Percentiles rank a stretch among this genome's conserved stretches.
These are phyloP conservation scores for Mycosphaerella sp. DNA, from an alignment of 2,329 filamentous ascomycete species.

Conservation along the genomic window DNA sequence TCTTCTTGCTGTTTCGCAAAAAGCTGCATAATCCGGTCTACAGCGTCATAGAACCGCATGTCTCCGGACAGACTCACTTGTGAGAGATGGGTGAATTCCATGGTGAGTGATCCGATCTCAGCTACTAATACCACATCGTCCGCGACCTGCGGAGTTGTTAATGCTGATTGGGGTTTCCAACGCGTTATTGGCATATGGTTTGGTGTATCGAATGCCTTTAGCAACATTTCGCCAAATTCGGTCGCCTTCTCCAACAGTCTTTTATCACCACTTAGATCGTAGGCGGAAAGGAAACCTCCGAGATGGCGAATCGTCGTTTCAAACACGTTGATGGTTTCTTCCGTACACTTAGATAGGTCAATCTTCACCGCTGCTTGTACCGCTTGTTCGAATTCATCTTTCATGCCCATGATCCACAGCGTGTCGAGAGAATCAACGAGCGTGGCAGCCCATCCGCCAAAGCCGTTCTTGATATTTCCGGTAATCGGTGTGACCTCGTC, in stretches of 20 bases:
- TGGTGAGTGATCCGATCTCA: slow-evolving; percentile 43
- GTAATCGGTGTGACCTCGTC: slow-evolving; percentile 45
- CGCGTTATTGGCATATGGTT: slow-evolving; percentile 43
- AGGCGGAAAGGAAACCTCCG: slow-evolving; percentile 35
- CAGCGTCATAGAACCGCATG: slow-evolving; percentile 44
- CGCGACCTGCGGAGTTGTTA: slow-evolving; percentile 37
- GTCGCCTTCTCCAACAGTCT: slow-evolving; percentile 34
- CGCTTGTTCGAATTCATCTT: slow-evolving; percentile 44
- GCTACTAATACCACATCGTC: slow-evolving; percentile 40
- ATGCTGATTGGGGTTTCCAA: slow-evolving; percentile 39
- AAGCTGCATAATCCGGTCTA: slow-evolving; percentile 39
- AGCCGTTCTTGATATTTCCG: slow-evolving; percentile 37
- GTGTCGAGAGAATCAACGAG: slow-evolving; percentile 31
- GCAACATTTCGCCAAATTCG: slow-evolving; percentile 41
- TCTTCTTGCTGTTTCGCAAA: slow-evolving; percentile 40
- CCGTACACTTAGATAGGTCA: slow-evolving; percentile 38
- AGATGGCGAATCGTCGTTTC: slow-evolving; percentile 46
- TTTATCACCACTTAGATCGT: slow-evolving; percentile 35
- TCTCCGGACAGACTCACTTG: slow-evolving; percentile 43
- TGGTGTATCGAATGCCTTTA: slow-evolving; percentile 45
- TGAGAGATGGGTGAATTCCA: slow-evolving; percentile 46
- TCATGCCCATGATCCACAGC: slow-evolving; percentile 30
- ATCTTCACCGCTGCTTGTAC: slow-evolving; percentile 40
- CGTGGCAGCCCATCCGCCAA: slow-evolving; percentile 45
- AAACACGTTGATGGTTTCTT: slow-evolving; percentile 43